phyloP scores from a whole-genome alignment of 441 rosid species.

The Gossypium davidsonii region DNA sequence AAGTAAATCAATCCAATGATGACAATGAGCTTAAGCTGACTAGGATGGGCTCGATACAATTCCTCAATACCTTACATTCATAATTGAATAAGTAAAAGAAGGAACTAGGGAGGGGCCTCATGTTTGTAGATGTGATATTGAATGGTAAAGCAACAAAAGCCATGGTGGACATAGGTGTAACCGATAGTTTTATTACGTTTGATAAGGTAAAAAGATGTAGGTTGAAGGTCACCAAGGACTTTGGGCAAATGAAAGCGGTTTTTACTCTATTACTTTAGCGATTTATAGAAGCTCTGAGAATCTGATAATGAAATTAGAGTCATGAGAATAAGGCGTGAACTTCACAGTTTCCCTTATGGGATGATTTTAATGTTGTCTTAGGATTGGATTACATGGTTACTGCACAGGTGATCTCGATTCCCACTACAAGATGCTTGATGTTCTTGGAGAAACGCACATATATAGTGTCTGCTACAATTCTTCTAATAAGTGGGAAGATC shows the following conservation, averaged over 20 bases:
- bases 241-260: not conserved
- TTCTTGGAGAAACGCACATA: not conserved
- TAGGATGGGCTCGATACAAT: no score
- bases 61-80: no score
- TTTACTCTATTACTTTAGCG: not conserved
- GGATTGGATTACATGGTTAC: not conserved
- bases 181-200: no score
- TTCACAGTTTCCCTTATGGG: not conserved
- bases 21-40: no score
- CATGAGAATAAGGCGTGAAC: not conserved
- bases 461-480: not conserved
- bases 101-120: no score
- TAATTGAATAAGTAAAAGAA: no score
- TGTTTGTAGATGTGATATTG: no score
- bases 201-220: not conserved
- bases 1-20: no score
- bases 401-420: fast-evolving
- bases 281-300: not conserved
- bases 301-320: not conserved
- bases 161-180: no score
- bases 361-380: not conserved
- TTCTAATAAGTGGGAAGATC: not conserved
- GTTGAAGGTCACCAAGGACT: not conserved
- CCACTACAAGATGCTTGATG: not conserved
- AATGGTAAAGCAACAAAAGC: no score